These are phyloP conservation scores for Chaetomium olivaceum DNA, from an alignment of 2,329 filamentous ascomycete species.

Conservation along the genomic window DNA sequence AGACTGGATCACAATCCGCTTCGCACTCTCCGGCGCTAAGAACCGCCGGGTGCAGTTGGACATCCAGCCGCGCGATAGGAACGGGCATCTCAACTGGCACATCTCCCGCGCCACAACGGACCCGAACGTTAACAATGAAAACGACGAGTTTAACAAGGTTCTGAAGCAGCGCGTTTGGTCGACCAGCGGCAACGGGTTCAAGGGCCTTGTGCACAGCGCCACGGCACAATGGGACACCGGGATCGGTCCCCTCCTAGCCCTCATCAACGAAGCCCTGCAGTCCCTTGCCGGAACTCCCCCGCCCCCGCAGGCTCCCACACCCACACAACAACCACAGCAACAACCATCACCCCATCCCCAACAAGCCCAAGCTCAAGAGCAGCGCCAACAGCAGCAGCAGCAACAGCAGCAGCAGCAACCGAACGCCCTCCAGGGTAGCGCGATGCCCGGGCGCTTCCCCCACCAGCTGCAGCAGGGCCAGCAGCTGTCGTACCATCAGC, in stretches of 20 bases:
- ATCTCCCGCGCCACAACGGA: slow-evolving; percentile 29
- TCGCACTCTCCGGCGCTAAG: slow-evolving; percentile 44
- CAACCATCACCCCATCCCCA: slow-evolving; percentile 21
- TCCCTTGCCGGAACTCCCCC: slow-evolving; percentile 34
- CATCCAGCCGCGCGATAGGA: slow-evolving; percentile 51
- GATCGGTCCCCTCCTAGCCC: slow-evolving; percentile 48
- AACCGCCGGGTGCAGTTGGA: slow-evolving; percentile 48
- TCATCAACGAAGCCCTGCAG: slow-evolving; percentile 50
- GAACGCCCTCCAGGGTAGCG: background rate
- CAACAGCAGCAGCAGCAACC: slow-evolving; percentile 12
- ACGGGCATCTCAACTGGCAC: slow-evolving; percentile 42
- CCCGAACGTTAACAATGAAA: slow-evolving; percentile 33
- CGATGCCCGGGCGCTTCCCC: background rate
- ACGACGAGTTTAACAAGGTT: slow-evolving; percentile 42
- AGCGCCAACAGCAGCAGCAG: slow-evolving; percentile 13
- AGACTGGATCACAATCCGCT: slow-evolving; percentile 60
- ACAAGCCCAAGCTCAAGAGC: slow-evolving; percentile 12
- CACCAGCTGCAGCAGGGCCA: slow-evolving; percentile 10
- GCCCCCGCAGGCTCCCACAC: slow-evolving; percentile 20
- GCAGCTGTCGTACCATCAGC: background rate
- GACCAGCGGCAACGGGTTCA: slow-evolving; percentile 47
- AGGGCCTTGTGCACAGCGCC: slow-evolving; percentile 50
- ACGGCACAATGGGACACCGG: slow-evolving; percentile 47
- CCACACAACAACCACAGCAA: slow-evolving; percentile 20
- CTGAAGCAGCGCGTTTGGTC: slow-evolving; percentile 50